Percentiles rank a stretch among this genome's conserved stretches.
Conservation (phyloP, 179 eudicot genomes). For the Sideroxylon spinosum region DNA sequence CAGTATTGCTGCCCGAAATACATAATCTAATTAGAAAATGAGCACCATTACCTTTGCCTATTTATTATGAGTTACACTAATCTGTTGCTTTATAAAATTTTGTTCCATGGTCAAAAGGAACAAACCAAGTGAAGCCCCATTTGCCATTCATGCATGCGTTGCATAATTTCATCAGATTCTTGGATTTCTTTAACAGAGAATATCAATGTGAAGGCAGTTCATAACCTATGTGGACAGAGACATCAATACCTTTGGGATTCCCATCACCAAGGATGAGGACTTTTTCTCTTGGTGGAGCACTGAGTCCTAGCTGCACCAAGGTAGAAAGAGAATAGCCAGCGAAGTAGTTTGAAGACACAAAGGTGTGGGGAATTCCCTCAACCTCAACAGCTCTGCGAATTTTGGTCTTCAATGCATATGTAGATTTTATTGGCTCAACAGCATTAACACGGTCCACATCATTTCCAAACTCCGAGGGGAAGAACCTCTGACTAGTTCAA, state of each 20-base stretch:
- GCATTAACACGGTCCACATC: slow-evolving; percentile 44
- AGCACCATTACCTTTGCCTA: too few species aligned
- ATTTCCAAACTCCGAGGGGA: slow-evolving; percentile 47
- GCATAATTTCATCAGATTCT: background rate
- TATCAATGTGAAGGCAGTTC: background rate
- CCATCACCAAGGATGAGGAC: slow-evolving; percentile 70
- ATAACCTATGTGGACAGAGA: background rate
- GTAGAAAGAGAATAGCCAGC: slow-evolving; percentile 57
- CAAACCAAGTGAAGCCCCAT: too few species aligned
- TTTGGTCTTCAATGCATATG: slow-evolving; percentile 26
- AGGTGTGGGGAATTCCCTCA: slow-evolving; percentile 49
- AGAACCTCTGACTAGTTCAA: slow-evolving; percentile 37
- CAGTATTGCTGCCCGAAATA: too few species aligned
- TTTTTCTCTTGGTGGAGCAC: slow-evolving; percentile 75
- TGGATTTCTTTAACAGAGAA: background rate
- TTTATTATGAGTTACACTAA: too few species aligned
- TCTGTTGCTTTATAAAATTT: too few species aligned
- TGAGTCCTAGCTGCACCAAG: slow-evolving; percentile 59
- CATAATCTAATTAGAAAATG: too few species aligned
- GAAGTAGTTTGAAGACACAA: slow-evolving; percentile 45
- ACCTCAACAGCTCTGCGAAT: slow-evolving; percentile 46
- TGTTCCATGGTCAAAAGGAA: too few species aligned
- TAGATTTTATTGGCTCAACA: slow-evolving; percentile 27
- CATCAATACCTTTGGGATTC: slow-evolving; percentile 51
- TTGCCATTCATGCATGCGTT: too few species aligned